Base-by-base conservation (phyloP, 108 stramenopile genomes). In the Cyclostephanos invisitatus region DNA sequence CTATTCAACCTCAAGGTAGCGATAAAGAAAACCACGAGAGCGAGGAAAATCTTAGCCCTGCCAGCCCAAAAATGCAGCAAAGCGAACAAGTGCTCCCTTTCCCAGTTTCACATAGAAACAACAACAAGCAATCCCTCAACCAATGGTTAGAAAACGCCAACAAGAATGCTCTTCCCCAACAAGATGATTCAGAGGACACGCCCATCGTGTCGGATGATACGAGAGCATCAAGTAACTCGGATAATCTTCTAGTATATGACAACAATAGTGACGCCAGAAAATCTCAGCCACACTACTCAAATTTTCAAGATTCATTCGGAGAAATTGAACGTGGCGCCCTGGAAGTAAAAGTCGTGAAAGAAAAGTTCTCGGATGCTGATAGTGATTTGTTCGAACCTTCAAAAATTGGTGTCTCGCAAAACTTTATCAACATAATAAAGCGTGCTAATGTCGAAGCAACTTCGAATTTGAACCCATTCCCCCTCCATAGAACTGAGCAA, bases 311-410 rank as follows among this genome's bases (percentile, higher is more conserved):
- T 62, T 59, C 57, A 47, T 73, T 68, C n/a, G 78, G 72, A 37
- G 78, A 79, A 7, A 62, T 63, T 35, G 50, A 62, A 27, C 42
- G 29, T 12, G 65, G 50, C 18, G 55, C 37, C 4, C 47, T 50
- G 46, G 72, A 72, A 42, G 67, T 72, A n/a, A 38, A 55, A 61
- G 72, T 79, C 18, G 42, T 68, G 22, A 79, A 59, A 63, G 78
- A 79, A 60, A 79, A 67, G 64, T 79, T 60, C 62, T 38, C 65
- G 18, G 78, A 79, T 46, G 68, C 42, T 20, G 78, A 79, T 25
- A 68, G 40, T 29, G 67, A 64, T 32, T 64, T 79, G 62, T 79
- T 79, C 55, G 71, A 62, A 49, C 37, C 68, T 18, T 55, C 68
- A 27, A 46, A 73, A 8, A 3, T 10, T 17, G 67, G 21, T 54